These are phyloP conservation scores for Zalerion maritima DNA, from an alignment of 495 filamentous ascomycete genomes.

Conservation along the genomic window DNA sequence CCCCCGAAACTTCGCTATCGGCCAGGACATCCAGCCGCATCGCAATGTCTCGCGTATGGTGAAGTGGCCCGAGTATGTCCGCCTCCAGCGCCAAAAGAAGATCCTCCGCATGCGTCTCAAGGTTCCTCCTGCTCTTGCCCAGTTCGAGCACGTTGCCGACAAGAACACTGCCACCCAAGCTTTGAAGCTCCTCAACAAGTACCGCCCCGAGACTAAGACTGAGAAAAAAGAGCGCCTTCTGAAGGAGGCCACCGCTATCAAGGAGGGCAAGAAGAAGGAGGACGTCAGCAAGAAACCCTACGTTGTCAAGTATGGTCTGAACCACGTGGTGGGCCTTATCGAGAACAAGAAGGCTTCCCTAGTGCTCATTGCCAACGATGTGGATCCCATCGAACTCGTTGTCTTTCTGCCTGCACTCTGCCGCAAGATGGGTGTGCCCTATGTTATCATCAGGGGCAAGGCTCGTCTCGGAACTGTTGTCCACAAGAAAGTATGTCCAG, in stretches of 20 bases:
- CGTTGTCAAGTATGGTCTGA: conserved; percentile 97
- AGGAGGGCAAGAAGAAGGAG: conserved; percentile 99
- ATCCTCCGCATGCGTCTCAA: conserved; percentile 97
- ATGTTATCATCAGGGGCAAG: conserved; percentile 99
- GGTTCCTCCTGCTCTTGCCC: conserved; percentile 92
- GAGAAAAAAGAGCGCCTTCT: conserved; percentile 99
- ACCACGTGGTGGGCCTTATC: conserved; percentile 98
- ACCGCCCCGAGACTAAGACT: conserved; percentile 94
- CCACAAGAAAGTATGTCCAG: conserved; percentile 93
- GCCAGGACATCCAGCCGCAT: conserved; percentile 94
- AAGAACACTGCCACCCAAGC: conserved; percentile 93
- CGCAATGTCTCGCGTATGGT: conserved; percentile 98
- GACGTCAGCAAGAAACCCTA: conserved; percentile 99
- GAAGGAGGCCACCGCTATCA: conserved; percentile 92
- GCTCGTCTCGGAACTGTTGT: conserved; percentile 95
- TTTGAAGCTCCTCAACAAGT: conserved; percentile 99
- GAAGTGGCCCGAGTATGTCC: conserved; percentile 98
- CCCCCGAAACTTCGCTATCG: conserved; percentile 94
- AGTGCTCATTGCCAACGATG: conserved; percentile 97
- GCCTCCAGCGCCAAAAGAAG: conserved; percentile 99
- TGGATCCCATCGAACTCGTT: conserved; percentile 98
- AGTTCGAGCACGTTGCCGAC: conserved; percentile 96
- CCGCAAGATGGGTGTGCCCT: conserved; percentile 99
- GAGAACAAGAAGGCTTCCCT: conserved; percentile 99
- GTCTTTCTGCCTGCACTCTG: conserved; percentile 98